Evolutionary conservation across 805 yeast species (phyloP).

Genomic region (Nakazawaea sp.): DNA sequence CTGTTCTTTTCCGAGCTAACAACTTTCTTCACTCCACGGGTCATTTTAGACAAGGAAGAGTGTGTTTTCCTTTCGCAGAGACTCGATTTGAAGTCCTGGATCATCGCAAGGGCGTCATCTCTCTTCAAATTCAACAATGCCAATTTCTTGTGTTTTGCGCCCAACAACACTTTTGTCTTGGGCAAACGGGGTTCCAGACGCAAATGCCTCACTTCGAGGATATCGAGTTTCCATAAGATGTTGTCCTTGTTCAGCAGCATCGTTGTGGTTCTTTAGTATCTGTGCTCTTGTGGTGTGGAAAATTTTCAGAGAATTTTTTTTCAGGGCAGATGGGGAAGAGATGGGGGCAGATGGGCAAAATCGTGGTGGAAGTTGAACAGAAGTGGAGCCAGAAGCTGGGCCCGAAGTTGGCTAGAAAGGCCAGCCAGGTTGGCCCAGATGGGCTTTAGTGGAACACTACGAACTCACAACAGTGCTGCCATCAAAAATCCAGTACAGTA

Average conservation of each 20-base stretch:
- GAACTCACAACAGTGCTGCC: no score
- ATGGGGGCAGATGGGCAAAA: no score
- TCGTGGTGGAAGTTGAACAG: no score
- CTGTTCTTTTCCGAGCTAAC: slow-evolving; percentile 13
- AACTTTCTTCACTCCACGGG: slow-evolving; percentile 28
- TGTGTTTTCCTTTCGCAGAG: slow-evolving; percentile 43
- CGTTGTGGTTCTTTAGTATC: background rate
- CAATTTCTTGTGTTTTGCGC: slow-evolving; percentile 37
- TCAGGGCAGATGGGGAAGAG: no score
- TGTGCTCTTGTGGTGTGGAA: no score
- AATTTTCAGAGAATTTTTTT: no score
- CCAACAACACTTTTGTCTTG: slow-evolving; percentile 38
- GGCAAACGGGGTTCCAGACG: slow-evolving; percentile 37
- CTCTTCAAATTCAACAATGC: slow-evolving; percentile 31
- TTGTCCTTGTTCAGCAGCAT: slow-evolving; percentile 27
- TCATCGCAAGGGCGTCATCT: slow-evolving; percentile 38
- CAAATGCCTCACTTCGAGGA: slow-evolving; percentile 44
- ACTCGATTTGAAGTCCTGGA: slow-evolving; percentile 35
- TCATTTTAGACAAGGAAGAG: slow-evolving; percentile 33
- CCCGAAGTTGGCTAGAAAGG: no score
- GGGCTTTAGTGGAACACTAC: no score
- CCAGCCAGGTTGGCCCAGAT: no score
- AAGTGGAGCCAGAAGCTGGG: no score
- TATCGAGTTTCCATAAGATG: slow-evolving; percentile 46
- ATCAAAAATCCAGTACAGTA: no score